phyloP scores from a whole-genome alignment of 2,329 filamentous ascomycete species.

The Cladobotryum protrusum region DNA sequence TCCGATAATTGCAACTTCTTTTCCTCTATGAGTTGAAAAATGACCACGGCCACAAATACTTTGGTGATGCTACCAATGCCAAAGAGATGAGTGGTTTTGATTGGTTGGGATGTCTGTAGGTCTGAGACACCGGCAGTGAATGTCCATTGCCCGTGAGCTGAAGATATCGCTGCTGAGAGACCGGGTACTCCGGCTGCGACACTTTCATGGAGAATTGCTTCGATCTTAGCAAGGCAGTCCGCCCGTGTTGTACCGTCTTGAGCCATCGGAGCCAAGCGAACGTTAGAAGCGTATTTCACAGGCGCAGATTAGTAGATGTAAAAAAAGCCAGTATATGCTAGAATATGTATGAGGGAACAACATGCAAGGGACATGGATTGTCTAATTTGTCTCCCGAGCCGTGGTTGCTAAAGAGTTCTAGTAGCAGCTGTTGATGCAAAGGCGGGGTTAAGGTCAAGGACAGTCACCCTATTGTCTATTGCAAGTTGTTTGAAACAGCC shows the following conservation, averaged over 20 bases:
- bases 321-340: too few species aligned
- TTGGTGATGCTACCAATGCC: conserved; percentile 15
- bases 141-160: conserved; percentile 2
- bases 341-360: too few species aligned
- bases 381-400: too few species aligned
- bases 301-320: too few species aligned
- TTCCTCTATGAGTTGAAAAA: conserved; percentile 14
- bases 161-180: conserved; percentile 8
- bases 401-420: too few species aligned
- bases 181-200: conserved; percentile 7
- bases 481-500: too few species aligned
- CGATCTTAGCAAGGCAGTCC: not conserved
- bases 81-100: conserved; percentile 9
- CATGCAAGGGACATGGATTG: too few species aligned
- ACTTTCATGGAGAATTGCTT: conserved; percentile 5
- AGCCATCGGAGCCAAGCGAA: not conserved
- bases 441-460: too few species aligned
- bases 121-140: conserved; percentile 7
- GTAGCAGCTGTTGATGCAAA: too few species aligned
- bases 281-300: too few species aligned
- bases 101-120: conserved; percentile 1
- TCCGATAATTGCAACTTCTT: conserved; percentile 11
- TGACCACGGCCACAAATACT: conserved; percentile 12
- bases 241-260: not conserved
- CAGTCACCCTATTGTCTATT: too few species aligned